A percentile compares a stretch with the other conserved stretches of the same genome.
Conservation (phyloP, 2,329 filamentous ascomycete species). For the Epichloe baconii region DNA sequence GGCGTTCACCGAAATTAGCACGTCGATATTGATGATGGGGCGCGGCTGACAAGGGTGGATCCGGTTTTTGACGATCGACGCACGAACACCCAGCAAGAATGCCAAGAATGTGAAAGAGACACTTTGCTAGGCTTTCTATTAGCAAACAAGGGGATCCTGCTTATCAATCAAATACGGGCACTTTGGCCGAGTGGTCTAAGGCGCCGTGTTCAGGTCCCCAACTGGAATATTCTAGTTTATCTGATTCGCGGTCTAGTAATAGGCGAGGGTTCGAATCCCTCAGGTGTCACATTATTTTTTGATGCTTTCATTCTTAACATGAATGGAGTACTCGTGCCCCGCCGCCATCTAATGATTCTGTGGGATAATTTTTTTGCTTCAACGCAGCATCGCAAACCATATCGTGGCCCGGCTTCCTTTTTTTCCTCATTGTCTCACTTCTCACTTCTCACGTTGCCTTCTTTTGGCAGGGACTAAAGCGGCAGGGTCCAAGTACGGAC, state of each 20-base stretch:
- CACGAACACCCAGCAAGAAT: no score
- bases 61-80: background rate
- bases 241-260: constrained; percentile 15
- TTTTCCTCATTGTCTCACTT: background rate
- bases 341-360: background rate
- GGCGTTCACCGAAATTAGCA: background rate
- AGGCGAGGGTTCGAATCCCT: constrained; percentile 20
- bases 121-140: accelerated
- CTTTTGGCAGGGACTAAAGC: background rate
- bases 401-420: background rate
- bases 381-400: no score
- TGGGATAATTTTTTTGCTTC: background rate
- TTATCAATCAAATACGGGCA: background rate
- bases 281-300: constrained; percentile 13
- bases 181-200: constrained; percentile 10
- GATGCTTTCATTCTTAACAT: background rate
- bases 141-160: accelerated
- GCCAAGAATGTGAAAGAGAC: no score
- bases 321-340: no score
- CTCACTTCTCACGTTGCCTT: background rate
- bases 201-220: constrained; percentile 6
- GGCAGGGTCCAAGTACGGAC: background rate
- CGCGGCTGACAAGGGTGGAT: background rate
- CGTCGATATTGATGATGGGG: background rate
- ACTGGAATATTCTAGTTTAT: accelerated